Evolutionary conservation across 1,139 yeast genomes (phyloP), one percentile per base, ranked within the genome.

Genomic region (Trichomonascaceae sp.): DNA sequence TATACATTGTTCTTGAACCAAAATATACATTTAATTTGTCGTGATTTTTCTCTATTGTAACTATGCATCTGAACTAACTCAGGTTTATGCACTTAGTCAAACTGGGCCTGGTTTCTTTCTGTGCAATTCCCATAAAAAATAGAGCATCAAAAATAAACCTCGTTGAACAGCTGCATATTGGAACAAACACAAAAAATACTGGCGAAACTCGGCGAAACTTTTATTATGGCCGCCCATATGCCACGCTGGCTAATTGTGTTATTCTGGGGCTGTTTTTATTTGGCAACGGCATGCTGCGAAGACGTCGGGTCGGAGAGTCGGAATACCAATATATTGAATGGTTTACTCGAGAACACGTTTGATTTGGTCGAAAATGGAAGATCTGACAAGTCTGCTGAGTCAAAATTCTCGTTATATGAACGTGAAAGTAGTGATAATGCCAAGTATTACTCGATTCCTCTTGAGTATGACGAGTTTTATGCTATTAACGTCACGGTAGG

Each of bases 401-500:
- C 41, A 36, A 15, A 36, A 17, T 13, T 5, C 41, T 3, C 17
- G 9, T 13, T 36, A 4, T 2, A 3, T n/a, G 8, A n/a, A 36
- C 41, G 17, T 3, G 41, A 36, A 2, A 5, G 17, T 13, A 5
- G 18, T 13, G 13, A 5, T 13, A 36, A 13, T 13, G 41, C 17
- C 17, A 36, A 36, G n/a, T 36, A 36, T 9, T 36, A n/a, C 41
- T 17, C 15, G 17, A 36, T 36, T 15, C 41, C 41, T 6, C 41
- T 36, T 17, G 15, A 48, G n/a, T 39, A 48, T 27, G 41, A 38
- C n/a, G 12, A 18, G 8, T 48, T 48, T 27, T 48, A 39, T 19
- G 39, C 45, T 9, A 41, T 48, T 3, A 48, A 48, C 38, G 22
- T 48, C 12, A 39, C 50, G 2, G 22, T 48, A 10, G 50, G 50